Evolutionary conservation across 345 rosid species (phyloP).

Genomic region (Arabis alpina): DNA sequence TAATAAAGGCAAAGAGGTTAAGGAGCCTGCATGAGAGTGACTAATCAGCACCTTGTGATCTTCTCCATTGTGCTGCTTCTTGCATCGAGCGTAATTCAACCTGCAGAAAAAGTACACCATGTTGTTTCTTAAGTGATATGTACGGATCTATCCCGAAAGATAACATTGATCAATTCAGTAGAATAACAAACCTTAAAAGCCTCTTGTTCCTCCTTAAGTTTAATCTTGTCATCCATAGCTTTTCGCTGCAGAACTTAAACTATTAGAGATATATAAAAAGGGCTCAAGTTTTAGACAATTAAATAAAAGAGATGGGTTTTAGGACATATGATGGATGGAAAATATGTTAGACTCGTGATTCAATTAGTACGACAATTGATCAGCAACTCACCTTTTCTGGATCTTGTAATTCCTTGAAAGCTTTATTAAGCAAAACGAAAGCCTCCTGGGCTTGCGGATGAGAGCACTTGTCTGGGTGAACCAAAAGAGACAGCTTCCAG

Average conservation of each 20-base stretch:
- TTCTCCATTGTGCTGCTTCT: slow-evolving; percentile 96
- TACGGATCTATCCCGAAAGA: slow-evolving; percentile 20
- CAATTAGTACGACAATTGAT: slow-evolving; percentile 1
- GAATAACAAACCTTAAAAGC: slow-evolving; percentile 69
- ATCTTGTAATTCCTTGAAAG: slow-evolving; percentile 92
- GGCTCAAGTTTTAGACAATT: neutral
- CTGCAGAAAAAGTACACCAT: slow-evolving; percentile 42
- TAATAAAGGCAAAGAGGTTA: neutral
- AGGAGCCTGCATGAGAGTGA: slow-evolving; percentile 9
- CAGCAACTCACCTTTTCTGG: slow-evolving; percentile 71
- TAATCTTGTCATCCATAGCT: slow-evolving; percentile 84
- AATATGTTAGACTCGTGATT: slow-evolving; percentile 5
- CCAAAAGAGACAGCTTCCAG: slow-evolving; percentile 94
- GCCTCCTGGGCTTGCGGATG: slow-evolving; percentile 97
- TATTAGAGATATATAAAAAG: slow-evolving; percentile 25
- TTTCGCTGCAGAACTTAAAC: slow-evolving; percentile 61
- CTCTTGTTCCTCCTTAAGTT: slow-evolving; percentile 86
- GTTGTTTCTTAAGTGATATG: neutral
- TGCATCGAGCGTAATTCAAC: slow-evolving; percentile 82
- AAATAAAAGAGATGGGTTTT: slow-evolving; percentile 1
- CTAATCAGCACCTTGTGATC: slow-evolving; percentile 65
- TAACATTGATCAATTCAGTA: neutral
- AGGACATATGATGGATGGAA: neutral
- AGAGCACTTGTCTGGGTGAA: slow-evolving; percentile 95
- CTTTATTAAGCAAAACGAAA: slow-evolving; percentile 79